These are phyloP conservation scores for Linnemannia zychae DNA, from an alignment of 192 early-diverging fungal genomes.

Conservation along the genomic window DNA sequence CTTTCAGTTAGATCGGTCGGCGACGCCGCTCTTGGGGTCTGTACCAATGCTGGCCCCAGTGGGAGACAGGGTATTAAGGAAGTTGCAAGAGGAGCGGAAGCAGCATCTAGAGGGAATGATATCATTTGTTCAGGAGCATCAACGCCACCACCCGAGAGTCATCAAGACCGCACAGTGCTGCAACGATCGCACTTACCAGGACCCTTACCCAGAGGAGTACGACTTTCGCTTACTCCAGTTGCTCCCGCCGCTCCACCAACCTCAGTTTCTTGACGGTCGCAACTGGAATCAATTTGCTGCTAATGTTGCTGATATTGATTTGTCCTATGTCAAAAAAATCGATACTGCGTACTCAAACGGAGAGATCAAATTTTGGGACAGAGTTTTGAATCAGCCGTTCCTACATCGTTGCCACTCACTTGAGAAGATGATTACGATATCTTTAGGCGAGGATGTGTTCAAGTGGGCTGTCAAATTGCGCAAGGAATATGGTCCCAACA, in stretches of 20 bases:
- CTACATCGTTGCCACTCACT: conserved; percentile 10
- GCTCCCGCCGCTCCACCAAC: background rate
- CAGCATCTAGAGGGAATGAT: background rate
- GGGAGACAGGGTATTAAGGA: background rate
- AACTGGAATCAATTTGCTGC: background rate
- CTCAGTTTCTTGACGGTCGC: background rate
- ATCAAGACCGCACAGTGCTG: background rate
- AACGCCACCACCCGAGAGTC: background rate
- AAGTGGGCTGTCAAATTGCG: conserved; percentile 20
- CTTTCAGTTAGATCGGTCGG: background rate
- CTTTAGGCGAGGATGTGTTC: background rate
- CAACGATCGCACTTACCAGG: background rate
- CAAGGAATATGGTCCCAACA: background rate
- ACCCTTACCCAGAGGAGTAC: background rate
- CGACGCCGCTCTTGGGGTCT: background rate
- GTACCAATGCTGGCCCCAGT: background rate
- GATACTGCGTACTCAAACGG: background rate
- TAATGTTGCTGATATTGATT: background rate
- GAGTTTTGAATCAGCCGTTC: background rate
- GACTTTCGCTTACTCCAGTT: background rate
- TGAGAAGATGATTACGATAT: background rate
- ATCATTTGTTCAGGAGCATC: background rate
- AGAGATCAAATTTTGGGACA: background rate
- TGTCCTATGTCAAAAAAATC: background rate
- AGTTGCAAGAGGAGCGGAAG: background rate